Conservation (phyloP, 768 basidiomycete genomes). For the Rhizopogon vesiculosus region DNA sequence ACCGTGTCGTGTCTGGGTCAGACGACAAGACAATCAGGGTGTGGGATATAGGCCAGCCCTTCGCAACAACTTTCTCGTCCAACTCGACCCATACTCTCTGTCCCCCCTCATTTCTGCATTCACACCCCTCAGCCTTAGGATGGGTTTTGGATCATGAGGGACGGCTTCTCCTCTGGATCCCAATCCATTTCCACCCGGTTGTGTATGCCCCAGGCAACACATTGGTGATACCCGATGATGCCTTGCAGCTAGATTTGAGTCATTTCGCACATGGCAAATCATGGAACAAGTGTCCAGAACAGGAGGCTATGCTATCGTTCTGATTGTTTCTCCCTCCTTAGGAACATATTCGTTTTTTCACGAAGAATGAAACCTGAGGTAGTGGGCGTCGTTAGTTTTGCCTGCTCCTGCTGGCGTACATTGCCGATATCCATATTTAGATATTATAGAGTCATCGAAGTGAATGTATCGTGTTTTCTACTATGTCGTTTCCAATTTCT, state of each 20-base stretch:
- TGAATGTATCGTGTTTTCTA: too few species aligned
- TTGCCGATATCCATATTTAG: too few species aligned
- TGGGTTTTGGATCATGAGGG: neutral
- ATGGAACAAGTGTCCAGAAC: neutral
- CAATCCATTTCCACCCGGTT: neutral
- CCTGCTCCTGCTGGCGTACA: too few species aligned
- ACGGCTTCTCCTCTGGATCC: neutral
- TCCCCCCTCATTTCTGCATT: neutral
- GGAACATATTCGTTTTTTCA: too few species aligned
- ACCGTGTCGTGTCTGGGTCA: constrained; percentile 22
- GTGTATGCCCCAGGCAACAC: neutral
- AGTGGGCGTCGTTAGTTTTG: too few species aligned
- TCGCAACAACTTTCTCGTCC: neutral
- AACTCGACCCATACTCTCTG: neutral
- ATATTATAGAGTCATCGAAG: too few species aligned
- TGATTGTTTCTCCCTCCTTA: too few species aligned
- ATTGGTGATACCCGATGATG: neutral
- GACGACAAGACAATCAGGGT: constrained; percentile 31
- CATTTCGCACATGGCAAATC: neutral
- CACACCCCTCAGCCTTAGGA: neutral
- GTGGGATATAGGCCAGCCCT: constrained; percentile 11
- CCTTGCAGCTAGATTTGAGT: neutral
- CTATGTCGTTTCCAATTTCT: too few species aligned
- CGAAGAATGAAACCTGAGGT: too few species aligned
- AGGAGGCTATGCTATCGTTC: too few species aligned